phyloP scores from a whole-genome alignment of 495 filamentous ascomycete genomes.

The Apiosordaria backusii region DNA sequence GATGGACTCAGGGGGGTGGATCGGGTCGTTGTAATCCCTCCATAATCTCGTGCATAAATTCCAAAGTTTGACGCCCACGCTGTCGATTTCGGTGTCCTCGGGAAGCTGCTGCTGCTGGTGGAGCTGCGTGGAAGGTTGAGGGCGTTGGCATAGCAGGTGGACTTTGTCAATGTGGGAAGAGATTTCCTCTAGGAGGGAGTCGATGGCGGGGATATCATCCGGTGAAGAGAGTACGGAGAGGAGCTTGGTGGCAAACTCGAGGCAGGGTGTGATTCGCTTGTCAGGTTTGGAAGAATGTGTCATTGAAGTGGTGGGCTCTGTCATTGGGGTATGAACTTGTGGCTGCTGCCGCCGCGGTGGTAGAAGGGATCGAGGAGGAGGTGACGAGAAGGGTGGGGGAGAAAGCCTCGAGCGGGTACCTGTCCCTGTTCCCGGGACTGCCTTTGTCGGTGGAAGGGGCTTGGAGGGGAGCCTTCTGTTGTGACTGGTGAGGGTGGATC shows the following conservation, averaged over 20 bases:
- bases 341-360: too few species aligned
- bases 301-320: background rate
- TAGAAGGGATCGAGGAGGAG: background rate
- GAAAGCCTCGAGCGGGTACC: background rate
- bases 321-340: background rate
- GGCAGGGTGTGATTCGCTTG: background rate
- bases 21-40: constrained; percentile 24
- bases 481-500: background rate
- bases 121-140: constrained; percentile 1
- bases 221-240: constrained; percentile 24
- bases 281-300: background rate
- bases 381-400: background rate
- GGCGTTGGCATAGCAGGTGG: constrained; percentile 21
- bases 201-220: constrained; percentile 19
- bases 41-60: constrained; percentile 59
- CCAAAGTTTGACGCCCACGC: constrained; percentile 57
- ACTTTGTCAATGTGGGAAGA: constrained; percentile 34
- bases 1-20: background rate
- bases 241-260: constrained; percentile 25
- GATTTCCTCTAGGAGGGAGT: constrained; percentile 37
- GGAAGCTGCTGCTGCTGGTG: constrained; percentile 7
- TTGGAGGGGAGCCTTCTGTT: background rate
- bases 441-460: background rate
- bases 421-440: background rate
- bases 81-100: constrained; percentile 47